Percentiles rank a stretch among this genome's conserved stretches.
These are phyloP conservation scores for Lepidium aucheri DNA, from an alignment of 345 rosid species.

Conservation along the genomic window DNA sequence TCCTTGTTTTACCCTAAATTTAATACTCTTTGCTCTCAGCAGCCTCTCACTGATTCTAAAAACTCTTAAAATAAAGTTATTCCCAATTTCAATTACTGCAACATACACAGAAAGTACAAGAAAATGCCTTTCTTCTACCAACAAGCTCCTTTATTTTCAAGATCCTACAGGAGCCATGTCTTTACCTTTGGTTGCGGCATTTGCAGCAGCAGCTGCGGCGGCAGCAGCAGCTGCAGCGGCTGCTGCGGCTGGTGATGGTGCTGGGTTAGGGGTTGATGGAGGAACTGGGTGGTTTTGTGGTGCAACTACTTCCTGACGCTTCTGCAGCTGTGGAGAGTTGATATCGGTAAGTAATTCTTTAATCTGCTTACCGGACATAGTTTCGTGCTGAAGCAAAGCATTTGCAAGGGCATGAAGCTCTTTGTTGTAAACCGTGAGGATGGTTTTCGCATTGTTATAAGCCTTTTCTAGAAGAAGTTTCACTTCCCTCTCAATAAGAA, in stretches of 20 bases:
- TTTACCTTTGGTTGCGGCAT: conserved; percentile 65
- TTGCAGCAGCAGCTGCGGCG: conserved; percentile 55
- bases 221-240: conserved; percentile 60
- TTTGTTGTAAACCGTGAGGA: conserved; percentile 64
- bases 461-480: conserved; percentile 61
- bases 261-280: conserved; percentile 67
- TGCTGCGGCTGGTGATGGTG: conserved; percentile 57
- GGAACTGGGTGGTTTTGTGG: conserved; percentile 58
- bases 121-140: neutral
- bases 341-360: conserved; percentile 58
- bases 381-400: conserved; percentile 77
- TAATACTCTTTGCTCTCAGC: conserved; percentile 6
- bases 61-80: conserved; percentile 17
- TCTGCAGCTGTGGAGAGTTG: conserved; percentile 51
- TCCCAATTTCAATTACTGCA: conserved; percentile 14
- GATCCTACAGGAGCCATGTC: conserved; percentile 87
- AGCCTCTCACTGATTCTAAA: conserved; percentile 14
- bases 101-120: conserved; percentile 23
- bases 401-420: conserved; percentile 80
- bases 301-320: conserved; percentile 43
- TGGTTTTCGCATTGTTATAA: conserved; percentile 74
- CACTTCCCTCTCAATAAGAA: conserved; percentile 86
- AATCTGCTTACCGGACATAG: conserved; percentile 73
- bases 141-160: conserved; percentile 15
- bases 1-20: conserved; percentile 3